Evolutionary conservation across 2,329 filamentous ascomycete species (phyloP).

Genomic region (Bisporella sp.): DNA sequence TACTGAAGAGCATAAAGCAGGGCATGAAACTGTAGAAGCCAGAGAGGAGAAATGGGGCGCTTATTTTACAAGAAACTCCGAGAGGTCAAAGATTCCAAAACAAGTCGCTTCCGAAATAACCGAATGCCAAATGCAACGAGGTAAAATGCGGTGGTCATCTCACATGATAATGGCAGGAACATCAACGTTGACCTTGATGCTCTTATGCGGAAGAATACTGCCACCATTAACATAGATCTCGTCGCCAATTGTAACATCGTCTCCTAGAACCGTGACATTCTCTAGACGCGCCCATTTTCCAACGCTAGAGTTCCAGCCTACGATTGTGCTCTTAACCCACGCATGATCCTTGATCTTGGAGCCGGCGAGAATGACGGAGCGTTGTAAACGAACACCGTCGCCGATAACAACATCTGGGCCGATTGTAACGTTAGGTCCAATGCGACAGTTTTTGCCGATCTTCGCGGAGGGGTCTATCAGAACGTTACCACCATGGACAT

Average conservation of each 20-base stretch:
- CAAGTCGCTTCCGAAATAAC: too few relatives aligned
- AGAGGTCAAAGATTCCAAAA: too few relatives aligned
- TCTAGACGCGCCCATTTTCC: conserved; percentile 94
- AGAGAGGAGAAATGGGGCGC: too few relatives aligned
- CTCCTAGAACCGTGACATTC: conserved; percentile 95
- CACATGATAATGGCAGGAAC: conserved; percentile 64
- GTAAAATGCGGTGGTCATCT: conserved; percentile 12
- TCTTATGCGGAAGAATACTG: conserved; percentile 94
- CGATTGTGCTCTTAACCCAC: conserved; percentile 97
- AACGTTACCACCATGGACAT: conserved; percentile 89
- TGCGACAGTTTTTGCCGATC: conserved; percentile 97
- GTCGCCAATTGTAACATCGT: conserved; percentile 95
- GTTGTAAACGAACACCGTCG: conserved; percentile 88
- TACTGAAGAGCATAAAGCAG: too few relatives aligned
- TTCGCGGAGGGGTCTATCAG: conserved; percentile 90
- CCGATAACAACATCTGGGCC: conserved; percentile 88
- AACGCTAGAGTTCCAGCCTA: conserved; percentile 95
- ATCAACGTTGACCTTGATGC: conserved; percentile 97
- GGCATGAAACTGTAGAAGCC: too few relatives aligned
- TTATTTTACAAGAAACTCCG: too few relatives aligned
- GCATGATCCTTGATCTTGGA: conserved; percentile 98
- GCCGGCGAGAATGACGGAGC: conserved; percentile 81
- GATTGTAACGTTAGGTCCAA: conserved; percentile 94
- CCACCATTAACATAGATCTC: conserved; percentile 98
- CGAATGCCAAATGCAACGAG: too few relatives aligned